Conservation (phyloP, 495 filamentous ascomycete genomes). For the Talaromyces trachyspermus region DNA sequence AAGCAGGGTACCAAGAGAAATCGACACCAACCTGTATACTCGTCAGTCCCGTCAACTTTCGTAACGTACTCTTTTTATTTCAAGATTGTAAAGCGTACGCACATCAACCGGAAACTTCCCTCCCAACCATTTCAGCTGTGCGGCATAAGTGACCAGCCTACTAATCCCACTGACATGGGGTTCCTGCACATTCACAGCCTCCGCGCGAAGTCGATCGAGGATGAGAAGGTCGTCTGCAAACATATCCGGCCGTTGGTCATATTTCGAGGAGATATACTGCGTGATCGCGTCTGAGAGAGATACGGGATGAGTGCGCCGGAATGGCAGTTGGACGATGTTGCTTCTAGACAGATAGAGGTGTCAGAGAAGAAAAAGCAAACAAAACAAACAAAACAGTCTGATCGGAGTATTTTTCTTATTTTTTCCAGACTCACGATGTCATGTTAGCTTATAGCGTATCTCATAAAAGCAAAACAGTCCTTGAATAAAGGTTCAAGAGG, state of each 20-base stretch:
- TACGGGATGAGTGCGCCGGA: constrained; percentile 73
- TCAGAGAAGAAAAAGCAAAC: not conserved
- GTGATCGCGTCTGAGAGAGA: constrained; percentile 76
- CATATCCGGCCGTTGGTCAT: constrained; percentile 99
- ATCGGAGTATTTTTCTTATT: not conserved
- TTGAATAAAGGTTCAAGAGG: not conserved
- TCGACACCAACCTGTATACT: constrained; percentile 74
- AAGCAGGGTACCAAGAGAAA: constrained; percentile 89
- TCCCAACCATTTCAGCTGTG: constrained; percentile 86
- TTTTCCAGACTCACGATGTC: constrained; percentile 39
- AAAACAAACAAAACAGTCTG: not conserved
- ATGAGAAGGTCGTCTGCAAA: constrained; percentile 82
- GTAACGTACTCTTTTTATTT: not conserved
- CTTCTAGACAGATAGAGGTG: constrained; percentile 14
- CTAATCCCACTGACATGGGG: constrained; percentile 83
- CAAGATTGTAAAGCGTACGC: constrained; percentile 21
- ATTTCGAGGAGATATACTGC: constrained; percentile 96
- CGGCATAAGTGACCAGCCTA: constrained; percentile 82
- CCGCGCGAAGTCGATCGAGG: constrained; percentile 73
- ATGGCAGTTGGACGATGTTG: constrained; percentile 64
- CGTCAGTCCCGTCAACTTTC: constrained; percentile 1
- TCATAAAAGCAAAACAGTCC: not conserved
- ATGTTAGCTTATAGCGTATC: constrained; percentile 18
- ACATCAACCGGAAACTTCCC: constrained; percentile 97
- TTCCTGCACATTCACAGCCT: constrained; percentile 81